Evolutionary conservation across 345 rosid species (phyloP), one percentile per base, ranked within the genome.

Genomic region (Lumnitzera racemosa): DNA sequence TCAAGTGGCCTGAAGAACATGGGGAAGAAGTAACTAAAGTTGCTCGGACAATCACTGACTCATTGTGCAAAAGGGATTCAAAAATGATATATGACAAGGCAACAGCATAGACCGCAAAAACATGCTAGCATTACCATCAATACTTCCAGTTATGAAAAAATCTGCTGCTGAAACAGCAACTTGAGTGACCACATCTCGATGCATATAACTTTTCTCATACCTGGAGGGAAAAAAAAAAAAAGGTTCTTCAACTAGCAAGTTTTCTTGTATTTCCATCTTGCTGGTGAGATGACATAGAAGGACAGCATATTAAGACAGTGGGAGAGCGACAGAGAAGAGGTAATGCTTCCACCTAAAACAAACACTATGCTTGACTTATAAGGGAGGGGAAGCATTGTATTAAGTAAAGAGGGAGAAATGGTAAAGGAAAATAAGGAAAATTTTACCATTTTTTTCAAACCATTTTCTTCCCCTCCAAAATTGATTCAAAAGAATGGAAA

Each of bases 181-280:
- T 74, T 90, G 97, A 1, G 95, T 87, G 60, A 90, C 95, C 58
- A 84, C 86, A 75, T 94, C 99, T n/a, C 99, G 77, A 64, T 90
- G 99, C 97, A 90, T 88, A 71, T 94, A 94, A 75, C 95, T 94
- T 64, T 88, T 94, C 78, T 94, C 99, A 61, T 86, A 92, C 98
- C 98, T 92, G 76, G 1, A 53, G 17, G 2, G 3, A 9, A 27
- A 15, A 55, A 1, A 57, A 53, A 1, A 67, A 17, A 14, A 7
- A 20, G 17, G 41, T 49, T 16, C 27, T 24, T 16, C 25, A 58
- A 46, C 55, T 47, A 64, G 46, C 46, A 51, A 49, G 23, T 65
- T 51, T 50, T 17, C 54, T 47, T 11, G 3, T 20, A 55, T 8
- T 0, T 23, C 56, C 24, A 53, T 23, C 24, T 24, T 52, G 14